Conservation (phyloP, 1,284 basidiomycete genomes). For the Phylloboletellus chloephorus region DNA sequence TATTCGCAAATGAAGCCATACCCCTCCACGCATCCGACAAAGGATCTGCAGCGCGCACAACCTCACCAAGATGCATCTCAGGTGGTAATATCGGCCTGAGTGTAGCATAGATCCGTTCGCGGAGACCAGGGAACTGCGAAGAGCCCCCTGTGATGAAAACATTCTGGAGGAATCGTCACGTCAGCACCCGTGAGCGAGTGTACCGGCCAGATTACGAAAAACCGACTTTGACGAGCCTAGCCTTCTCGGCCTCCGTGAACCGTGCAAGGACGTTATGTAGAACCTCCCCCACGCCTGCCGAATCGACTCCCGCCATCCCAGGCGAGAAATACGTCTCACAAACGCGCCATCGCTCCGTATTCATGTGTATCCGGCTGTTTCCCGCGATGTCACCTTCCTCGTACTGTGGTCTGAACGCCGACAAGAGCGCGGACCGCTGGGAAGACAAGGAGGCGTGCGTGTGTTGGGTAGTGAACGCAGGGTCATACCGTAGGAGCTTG, state of each 20-base stretch:
- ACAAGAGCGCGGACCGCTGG: conserved; percentile 77
- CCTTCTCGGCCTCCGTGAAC: conserved; percentile 66
- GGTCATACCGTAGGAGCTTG: conserved; percentile 80
- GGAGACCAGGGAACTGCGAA: conserved; percentile 70
- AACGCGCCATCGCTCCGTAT: conserved; percentile 89
- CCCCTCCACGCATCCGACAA: conserved; percentile 85
- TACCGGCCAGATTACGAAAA: not conserved
- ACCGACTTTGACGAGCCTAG: conserved; percentile 52
- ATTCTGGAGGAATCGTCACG: conserved; percentile 47
- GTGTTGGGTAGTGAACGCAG: conserved; percentile 73
- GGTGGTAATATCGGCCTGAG: conserved; percentile 80
- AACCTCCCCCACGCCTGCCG: conserved; percentile 89
- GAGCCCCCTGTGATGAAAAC: conserved; percentile 89
- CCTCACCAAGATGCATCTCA: conserved; percentile 58
- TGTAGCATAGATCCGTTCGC: conserved; percentile 61
- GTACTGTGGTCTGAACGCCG: conserved; percentile 76
- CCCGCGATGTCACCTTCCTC: conserved; percentile 69
- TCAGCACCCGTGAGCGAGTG: not conserved
- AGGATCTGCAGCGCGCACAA: conserved; percentile 62
- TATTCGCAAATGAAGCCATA: conserved; percentile 79
- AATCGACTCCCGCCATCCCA: conserved; percentile 89
- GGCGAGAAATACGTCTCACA: conserved; percentile 95
- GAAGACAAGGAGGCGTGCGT: conserved; percentile 78
- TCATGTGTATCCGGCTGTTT: conserved; percentile 79
- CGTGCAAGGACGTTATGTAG: conserved; percentile 81